Evolutionary conservation across 139 green algal genomes (phyloP), one percentile per base, ranked within the genome.

Genomic region (Micractinium sp.): DNA sequence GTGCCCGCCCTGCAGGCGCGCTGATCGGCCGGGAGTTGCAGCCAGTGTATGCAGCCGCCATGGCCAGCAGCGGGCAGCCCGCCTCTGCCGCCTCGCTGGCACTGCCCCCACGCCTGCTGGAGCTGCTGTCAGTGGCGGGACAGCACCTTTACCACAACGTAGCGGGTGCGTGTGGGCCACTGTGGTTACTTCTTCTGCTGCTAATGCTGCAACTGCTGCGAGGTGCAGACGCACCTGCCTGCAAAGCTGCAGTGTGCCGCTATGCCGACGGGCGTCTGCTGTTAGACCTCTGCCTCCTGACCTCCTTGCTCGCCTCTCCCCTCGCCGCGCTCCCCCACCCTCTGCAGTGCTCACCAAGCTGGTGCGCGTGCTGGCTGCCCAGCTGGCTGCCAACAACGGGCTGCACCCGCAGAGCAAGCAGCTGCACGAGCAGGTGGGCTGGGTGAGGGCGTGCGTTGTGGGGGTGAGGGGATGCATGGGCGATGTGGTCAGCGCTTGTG

Each of bases 101-200:
- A 36, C 88, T 91, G 36, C 88, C 88, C 14, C 25, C 56, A 0
- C 81, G 82, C 23, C 61, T 88, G 60, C 63, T 93, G 25, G 88
- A 91, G 67, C 74, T 94, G 78, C 78, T 96, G 78, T 25, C 79
- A 63, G 67, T 94, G 39, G 81, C 93, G 20, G 73, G 61, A 19
- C 56, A 81, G 35, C 85, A 92, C 80, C 83, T 94, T 41, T 92
- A 90, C 67, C 86, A 93, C 41, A 78, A 91, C 84, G 29, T 91
- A 1, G 16, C 85, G 33, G 85, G 85, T 83, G 41, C 27, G 47
- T 63, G 22, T 22, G 9, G 23, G 77, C n/a, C 18, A 0, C 25
- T 80, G 13, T 0, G 3, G 31, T 15, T 80, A 25, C 33, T 73
- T 14, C 22, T 73, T 14, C 47, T 56, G 47, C 47, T 56, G 47